Percentiles rank a stretch among this genome's conserved stretches.
These are phyloP conservation scores for Stagonosporopsis vannaccii DNA, from an alignment of 2,329 filamentous ascomycete genomes.

Conservation along the genomic window DNA sequence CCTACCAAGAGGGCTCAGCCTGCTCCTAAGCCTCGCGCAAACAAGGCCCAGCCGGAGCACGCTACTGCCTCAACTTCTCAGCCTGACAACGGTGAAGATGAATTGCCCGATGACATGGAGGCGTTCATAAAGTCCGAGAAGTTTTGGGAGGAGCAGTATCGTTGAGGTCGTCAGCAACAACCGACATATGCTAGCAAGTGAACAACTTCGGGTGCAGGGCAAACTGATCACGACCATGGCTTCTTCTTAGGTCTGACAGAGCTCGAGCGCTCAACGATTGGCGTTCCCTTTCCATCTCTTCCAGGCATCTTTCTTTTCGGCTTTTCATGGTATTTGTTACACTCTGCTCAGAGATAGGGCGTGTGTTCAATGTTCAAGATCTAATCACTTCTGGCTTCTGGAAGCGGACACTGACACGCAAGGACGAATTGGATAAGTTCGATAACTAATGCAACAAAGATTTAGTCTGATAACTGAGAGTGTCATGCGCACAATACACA, in stretches of 20 bases:
- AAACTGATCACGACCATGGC: not conserved
- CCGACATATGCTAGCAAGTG: not conserved
- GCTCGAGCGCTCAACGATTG: not conserved
- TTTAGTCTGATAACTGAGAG: not conserved
- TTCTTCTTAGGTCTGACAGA: not conserved
- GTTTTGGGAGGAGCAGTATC: constrained; percentile 5
- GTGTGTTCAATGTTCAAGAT: not conserved
- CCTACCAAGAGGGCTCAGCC: constrained; percentile 31
- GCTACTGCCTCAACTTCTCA: not conserved
- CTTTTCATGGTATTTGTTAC: not conserved
- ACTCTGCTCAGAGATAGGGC: not conserved
- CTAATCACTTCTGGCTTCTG: not conserved
- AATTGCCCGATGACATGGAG: constrained; percentile 18
- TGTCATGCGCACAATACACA: not conserved
- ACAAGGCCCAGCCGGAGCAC: constrained; percentile 18
- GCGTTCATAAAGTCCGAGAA: constrained; percentile 22
- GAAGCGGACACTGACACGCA: not conserved
- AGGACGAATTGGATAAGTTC: not conserved
- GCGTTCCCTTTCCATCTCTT: not conserved
- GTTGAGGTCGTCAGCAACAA: not conserved
- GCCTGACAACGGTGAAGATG: constrained; percentile 6
- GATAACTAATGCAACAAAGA: not conserved
- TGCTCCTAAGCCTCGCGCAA: constrained; percentile 22
- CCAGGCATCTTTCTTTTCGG: not conserved
- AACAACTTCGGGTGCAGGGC: not conserved